These are phyloP conservation scores for Colletotrichum nymphaeae DNA, from an alignment of 2,329 filamentous ascomycete species.

Conservation along the genomic window DNA sequence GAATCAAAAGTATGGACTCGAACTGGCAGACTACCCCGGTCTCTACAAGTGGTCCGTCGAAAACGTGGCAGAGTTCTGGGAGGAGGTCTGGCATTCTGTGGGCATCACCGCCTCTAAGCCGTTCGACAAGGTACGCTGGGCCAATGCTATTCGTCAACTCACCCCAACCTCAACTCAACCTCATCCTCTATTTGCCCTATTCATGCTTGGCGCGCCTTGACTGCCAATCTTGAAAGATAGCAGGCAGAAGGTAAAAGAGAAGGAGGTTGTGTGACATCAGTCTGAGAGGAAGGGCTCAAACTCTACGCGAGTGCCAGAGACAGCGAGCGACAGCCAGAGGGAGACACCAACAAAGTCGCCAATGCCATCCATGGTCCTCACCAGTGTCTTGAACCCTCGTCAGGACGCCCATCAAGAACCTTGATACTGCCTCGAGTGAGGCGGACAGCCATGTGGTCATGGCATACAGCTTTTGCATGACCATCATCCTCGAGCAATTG, in stretches of 20 bases:
- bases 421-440: conserved; percentile 2
- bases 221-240: background rate
- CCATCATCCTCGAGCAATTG: background rate
- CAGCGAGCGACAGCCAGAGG: background rate
- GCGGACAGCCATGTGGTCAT: conserved; percentile 9
- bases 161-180: conserved; percentile 18
- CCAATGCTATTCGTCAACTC: conserved; percentile 5
- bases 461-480: conserved; percentile 19
- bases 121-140: conserved; percentile 65
- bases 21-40: conserved; percentile 75
- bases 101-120: conserved; percentile 76
- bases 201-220: conserved; percentile 30
- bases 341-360: conserved; percentile 7
- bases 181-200: conserved; percentile 5
- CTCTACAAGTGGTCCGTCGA: conserved; percentile 89
- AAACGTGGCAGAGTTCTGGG: conserved; percentile 83
- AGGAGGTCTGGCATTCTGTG: conserved; percentile 84
- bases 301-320: conserved; percentile 22
- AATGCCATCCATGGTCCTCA: conserved; percentile 9
- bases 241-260: background rate
- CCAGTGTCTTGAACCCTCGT: conserved; percentile 35
- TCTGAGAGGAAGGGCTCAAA: conserved; percentile 15
- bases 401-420: conserved; percentile 15
- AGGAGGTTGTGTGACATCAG: conserved; percentile 17
- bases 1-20: conserved; percentile 73